phyloP scores from a whole-genome alignment of 2,329 filamentous ascomycete species.

The Fusarium phyllophilum region DNA sequence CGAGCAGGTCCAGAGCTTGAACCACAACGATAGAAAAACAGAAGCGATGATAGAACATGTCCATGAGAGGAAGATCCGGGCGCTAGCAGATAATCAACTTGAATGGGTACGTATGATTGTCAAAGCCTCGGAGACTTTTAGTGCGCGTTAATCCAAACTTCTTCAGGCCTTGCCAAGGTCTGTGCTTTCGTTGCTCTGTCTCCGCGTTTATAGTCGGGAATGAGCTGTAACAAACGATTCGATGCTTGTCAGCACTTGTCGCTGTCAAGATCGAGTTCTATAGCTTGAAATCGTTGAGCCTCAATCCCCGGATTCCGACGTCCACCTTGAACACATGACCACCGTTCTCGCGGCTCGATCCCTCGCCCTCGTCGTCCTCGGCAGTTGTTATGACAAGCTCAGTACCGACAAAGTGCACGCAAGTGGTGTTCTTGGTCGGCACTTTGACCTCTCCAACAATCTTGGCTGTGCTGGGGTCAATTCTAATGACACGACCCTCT shows the following conservation, averaged over 20 bases:
- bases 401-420: conserved; percentile 80
- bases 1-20: conserved; percentile 1
- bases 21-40: conserved; percentile 12
- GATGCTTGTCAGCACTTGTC: not conserved
- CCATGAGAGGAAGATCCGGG: conserved; percentile 1
- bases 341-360: conserved; percentile 69
- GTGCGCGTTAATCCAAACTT: conserved; percentile 3
- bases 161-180: conserved; percentile 15
- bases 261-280: conserved; percentile 14
- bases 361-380: conserved; percentile 71
- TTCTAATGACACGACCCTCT: conserved; percentile 77
- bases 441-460: conserved; percentile 79
- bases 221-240: not conserved
- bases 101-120: not conserved
- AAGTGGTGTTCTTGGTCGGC: conserved; percentile 83
- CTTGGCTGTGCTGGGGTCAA: conserved; percentile 71
- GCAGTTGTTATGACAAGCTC: conserved; percentile 84
- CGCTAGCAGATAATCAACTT: not conserved
- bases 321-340: conserved; percentile 81
- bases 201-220: conserved; percentile 3
- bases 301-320: conserved; percentile 75
- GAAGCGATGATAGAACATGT: not conserved
- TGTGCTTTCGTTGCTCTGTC: conserved; percentile 20
- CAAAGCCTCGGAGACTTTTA: conserved; percentile 4
- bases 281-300: conserved; percentile 72